These are phyloP conservation scores for Lasiosphaeris hirsuta DNA, from an alignment of 495 filamentous ascomycete species.

Conservation along the genomic window DNA sequence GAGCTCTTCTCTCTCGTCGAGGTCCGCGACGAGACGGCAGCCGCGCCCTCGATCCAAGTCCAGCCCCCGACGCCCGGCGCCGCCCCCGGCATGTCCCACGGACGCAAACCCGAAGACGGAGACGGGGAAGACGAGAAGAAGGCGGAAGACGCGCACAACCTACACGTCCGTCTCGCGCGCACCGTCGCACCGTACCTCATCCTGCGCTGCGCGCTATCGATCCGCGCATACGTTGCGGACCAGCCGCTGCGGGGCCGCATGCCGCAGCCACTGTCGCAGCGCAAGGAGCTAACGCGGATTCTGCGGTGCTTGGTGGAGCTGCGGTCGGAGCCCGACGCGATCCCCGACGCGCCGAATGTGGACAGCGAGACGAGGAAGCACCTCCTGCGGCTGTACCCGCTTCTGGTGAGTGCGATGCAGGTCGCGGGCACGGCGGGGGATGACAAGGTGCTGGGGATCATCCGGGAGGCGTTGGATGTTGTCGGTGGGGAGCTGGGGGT, in stretches of 20 bases:
- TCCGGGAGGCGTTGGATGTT: slow-evolving; percentile 57
- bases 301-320: slow-evolving; percentile 62
- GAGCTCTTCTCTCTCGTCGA: slow-evolving; percentile 73
- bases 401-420: slow-evolving; percentile 67
- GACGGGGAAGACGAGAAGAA: slow-evolving; percentile 11
- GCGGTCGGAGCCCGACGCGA: slow-evolving; percentile 65
- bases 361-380: slow-evolving; percentile 61
- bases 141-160: slow-evolving; percentile 25
- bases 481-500: slow-evolving; percentile 66
- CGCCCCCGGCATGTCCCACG: slow-evolving; percentile 10
- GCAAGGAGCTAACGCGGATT: slow-evolving; percentile 71
- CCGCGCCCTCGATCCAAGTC: slow-evolving; percentile 26
- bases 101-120: neutral
- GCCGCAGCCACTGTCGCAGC: slow-evolving; percentile 82
- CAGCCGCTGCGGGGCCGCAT: slow-evolving; percentile 88
- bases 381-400: slow-evolving; percentile 74
- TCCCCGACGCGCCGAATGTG: slow-evolving; percentile 59
- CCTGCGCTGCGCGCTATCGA: slow-evolving; percentile 70
- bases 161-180: slow-evolving; percentile 62
- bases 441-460: slow-evolving; percentile 56
- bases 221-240: slow-evolving; percentile 83
- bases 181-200: slow-evolving; percentile 81
- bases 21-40: slow-evolving; percentile 34
- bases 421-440: slow-evolving; percentile 64
- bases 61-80: slow-evolving; percentile 27